Conservation (phyloP, 2,329 filamentous ascomycete species). For the Pseudogymnoascus sp. region DNA sequence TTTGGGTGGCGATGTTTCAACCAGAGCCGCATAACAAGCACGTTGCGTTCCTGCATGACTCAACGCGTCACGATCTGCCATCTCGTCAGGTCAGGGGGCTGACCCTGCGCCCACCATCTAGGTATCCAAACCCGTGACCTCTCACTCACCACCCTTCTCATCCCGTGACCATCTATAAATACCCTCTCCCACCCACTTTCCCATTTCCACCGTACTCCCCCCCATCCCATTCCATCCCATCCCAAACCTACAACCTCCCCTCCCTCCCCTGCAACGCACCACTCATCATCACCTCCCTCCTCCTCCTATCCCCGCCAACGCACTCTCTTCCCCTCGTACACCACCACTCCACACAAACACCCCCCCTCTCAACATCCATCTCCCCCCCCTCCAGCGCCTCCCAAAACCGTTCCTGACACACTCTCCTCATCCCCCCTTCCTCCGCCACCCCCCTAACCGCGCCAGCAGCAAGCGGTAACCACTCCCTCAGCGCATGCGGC, state of each 20-base stretch:
- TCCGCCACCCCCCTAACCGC: constrained; percentile 47
- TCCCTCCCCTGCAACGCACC: constrained; percentile 1
- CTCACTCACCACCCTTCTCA: background rate
- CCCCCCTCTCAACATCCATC: constrained; percentile 62
- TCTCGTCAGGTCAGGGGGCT: background rate
- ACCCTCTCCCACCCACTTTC: background rate
- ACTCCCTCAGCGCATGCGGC: constrained; percentile 53
- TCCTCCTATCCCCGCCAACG: constrained; percentile 14
- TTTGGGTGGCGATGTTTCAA: background rate
- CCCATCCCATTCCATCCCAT: too few species aligned
- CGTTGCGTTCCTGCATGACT: background rate
- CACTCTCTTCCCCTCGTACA: constrained; percentile 40
- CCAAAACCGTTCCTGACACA: constrained; percentile 59
- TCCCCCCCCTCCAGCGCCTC: constrained; percentile 56
- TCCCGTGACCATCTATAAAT: background rate
- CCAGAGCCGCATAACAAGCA: background rate
- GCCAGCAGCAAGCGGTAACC: constrained; percentile 56
- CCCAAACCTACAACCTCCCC: background rate
- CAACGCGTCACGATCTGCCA: background rate
- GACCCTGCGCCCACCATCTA: background rate
- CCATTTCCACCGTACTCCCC: too few species aligned
- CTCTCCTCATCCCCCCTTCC: constrained; percentile 46
- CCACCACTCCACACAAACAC: constrained; percentile 64
- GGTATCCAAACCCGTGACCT: background rate
- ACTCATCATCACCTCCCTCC: constrained; percentile 6